phyloP scores from a whole-genome alignment of 176 grass and related monocot genomes.

The Aegilops sharonensis region DNA sequence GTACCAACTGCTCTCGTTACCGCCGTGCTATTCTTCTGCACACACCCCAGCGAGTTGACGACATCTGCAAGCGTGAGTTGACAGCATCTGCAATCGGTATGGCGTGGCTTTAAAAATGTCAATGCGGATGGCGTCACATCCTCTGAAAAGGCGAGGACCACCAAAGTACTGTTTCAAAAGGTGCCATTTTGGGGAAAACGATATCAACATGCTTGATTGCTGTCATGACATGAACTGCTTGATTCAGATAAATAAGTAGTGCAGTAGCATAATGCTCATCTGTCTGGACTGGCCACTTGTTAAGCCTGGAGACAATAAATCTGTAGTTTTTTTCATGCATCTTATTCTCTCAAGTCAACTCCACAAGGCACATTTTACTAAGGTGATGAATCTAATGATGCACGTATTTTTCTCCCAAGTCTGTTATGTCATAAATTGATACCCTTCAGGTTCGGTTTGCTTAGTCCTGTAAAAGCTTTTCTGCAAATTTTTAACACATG shows the following conservation, averaged over 20 bases:
- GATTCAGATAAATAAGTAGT: conserved; percentile 14
- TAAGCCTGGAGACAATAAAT: conserved; percentile 7
- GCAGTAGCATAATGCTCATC: not conserved
- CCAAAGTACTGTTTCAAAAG: too few relatives aligned
- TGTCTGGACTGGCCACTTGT: not conserved
- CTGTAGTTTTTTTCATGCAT: not conserved
- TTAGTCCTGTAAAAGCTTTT: not conserved
- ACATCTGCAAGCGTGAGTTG: too few relatives aligned
- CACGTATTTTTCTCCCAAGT: not conserved
- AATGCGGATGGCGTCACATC: too few relatives aligned
- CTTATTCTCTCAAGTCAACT: not conserved
- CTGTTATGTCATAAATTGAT: not conserved
- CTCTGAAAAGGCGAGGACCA: too few relatives aligned
- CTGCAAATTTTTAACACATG: not conserved
- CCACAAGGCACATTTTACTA: not conserved
- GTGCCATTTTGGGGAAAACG: too few relatives aligned
- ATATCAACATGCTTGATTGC: conserved; percentile 31
- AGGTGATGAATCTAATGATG: not conserved
- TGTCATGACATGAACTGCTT: conserved; percentile 34
- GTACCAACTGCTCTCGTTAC: too few relatives aligned
- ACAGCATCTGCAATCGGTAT: too few relatives aligned
- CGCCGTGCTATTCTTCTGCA: too few relatives aligned
- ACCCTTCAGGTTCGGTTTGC: not conserved
- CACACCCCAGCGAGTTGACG: too few relatives aligned
- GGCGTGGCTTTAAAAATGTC: too few relatives aligned